Evolutionary conservation across 495 filamentous ascomycete species (phyloP), one percentile per base, ranked within the genome.

Genomic region (Chaetomium cochliodes): DNA sequence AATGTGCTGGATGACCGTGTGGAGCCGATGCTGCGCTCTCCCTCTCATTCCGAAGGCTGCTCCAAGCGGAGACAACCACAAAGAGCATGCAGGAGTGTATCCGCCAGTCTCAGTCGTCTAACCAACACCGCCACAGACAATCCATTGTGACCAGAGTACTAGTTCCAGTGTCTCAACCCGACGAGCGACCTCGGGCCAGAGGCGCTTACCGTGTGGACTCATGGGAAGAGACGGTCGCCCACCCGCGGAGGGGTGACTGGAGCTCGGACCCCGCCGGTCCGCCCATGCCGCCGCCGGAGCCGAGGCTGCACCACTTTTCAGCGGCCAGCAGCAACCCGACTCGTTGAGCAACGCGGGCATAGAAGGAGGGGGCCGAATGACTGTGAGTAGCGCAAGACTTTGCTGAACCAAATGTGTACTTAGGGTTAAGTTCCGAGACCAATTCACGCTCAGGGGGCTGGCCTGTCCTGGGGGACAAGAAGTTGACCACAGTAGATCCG

Each of bases 371-470:
- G 9, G 3, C 72, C 60, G 68, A 73, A 77, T 74, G 76, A 77
- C 74, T 72, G 65, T 78, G 22, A 63, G 41, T 63, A 77, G 73
- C 74, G 77, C 76, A 80, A 78, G 68, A 75, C 81, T 82, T 63
- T 37, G 66, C 9, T 71, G 53, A 82, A 87, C 85, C 86, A 82
- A 82, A 77, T 18, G 69, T 75, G 72, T 73, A 72, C 78, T 86
- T 90, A 90, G 88, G 88, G 88, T 90, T 90, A 90, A 89, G 87
- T 88, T 90, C 87, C 87, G 81, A 85, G 74, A 75, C 77, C 77
- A 78, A 79, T 83, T 83, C 85, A 79, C 81, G 5, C 77, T 71
- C 73, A 63, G 66, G 73, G 65, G 70, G 63, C 70, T 72, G 72
- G 70, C 62, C 66, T 70, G 62, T 55, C 66, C 59, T 8, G 53